Base-by-base conservation (phyloP, 495 filamentous ascomycete genomes). In the Aspergillus heteromorphus region DNA sequence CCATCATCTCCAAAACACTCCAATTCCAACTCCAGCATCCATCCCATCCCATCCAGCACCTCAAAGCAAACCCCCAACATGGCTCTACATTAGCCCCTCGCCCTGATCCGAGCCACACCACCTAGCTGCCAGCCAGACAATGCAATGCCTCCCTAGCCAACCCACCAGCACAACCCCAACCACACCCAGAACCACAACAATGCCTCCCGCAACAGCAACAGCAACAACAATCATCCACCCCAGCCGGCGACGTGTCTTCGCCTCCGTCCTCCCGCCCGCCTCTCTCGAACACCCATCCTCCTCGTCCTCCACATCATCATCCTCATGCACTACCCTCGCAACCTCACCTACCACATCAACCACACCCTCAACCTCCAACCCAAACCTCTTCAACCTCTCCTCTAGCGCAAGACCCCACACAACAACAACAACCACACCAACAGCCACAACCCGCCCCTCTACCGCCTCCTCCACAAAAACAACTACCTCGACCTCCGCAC, bases 191-290 rank as follows among this genome's bases (percentile, higher is more conserved):
- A 43, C 6, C n/a, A 40, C 49, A 49, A 40, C 13, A 42, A n/a
- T 42, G n/a, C 27, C 13, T 25, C 18, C 27, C 21, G 21, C 49
- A n/a, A 38, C 16, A 21, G 21, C 40, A 25, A n/a, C 8, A 43
- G 19, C 8, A 55, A 14, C 40, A 57, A 62, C 64, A 42, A 53
- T 55, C 42, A 66, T 69, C 53, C 68, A 65, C 57, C 53, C 59
- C 43, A 65, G 63, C 47, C 70, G 73, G 47, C 68, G 66, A 60
- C 75, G 73, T 58, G 70, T 80, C 20, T 79, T 80, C 58, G 66
- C 58, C 49, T 78, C 79, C 16, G 78, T 83, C 25, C 82, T 83
- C 59, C 71, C 78, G 50, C 72, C 77, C 48, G 63, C 73, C 41
- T 70, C 68, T 16, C 57, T 72, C 20, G 67, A 73, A 17, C 59